Conservation (phyloP, 2,329 filamentous ascomycete genomes). For the Nigrospora osmanthi region DNA sequence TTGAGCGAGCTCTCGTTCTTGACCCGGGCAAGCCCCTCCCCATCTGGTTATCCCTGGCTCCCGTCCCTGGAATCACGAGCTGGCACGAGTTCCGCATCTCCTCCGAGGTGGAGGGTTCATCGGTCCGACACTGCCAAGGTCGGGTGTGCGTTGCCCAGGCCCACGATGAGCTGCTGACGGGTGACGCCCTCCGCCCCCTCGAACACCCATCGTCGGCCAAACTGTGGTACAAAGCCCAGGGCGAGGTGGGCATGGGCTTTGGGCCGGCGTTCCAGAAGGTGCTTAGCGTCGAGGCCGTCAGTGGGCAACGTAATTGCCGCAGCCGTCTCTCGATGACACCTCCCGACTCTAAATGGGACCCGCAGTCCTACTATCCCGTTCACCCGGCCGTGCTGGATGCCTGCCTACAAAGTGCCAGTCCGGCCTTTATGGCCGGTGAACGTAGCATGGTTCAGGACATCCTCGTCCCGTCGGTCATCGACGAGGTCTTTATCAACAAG, state of each 20-base stretch:
- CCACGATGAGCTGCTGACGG: not conserved
- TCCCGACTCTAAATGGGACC: slow-evolving; percentile 6
- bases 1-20: slow-evolving; percentile 13
- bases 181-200: not conserved
- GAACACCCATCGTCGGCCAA: not conserved
- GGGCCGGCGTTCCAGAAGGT: slow-evolving; percentile 14
- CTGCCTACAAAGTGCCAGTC: slow-evolving; percentile 2
- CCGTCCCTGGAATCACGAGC: too few relatives aligned
- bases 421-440: slow-evolving; percentile 3
- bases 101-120: slow-evolving; percentile 3
- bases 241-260: slow-evolving; percentile 20
- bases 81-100: slow-evolving; percentile 18
- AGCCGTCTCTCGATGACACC: slow-evolving; percentile 9
- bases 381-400: slow-evolving; percentile 6
- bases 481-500: slow-evolving; percentile 9
- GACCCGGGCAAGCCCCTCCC: too few relatives aligned
- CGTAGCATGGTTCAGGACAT: slow-evolving; percentile 4
- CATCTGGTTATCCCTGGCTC: too few relatives aligned
- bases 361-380: slow-evolving; percentile 10
- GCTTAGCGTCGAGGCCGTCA: slow-evolving; percentile 5
- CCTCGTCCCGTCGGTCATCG: slow-evolving; percentile 10
- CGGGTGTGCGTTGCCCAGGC: too few relatives aligned
- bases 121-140: too few relatives aligned
- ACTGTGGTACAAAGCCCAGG: slow-evolving; percentile 20
- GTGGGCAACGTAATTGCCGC: slow-evolving; percentile 8